Evolutionary conservation across 306 rosid species (phyloP), one percentile per base, ranked within the genome.

Genomic region (Sophora flavescens): DNA sequence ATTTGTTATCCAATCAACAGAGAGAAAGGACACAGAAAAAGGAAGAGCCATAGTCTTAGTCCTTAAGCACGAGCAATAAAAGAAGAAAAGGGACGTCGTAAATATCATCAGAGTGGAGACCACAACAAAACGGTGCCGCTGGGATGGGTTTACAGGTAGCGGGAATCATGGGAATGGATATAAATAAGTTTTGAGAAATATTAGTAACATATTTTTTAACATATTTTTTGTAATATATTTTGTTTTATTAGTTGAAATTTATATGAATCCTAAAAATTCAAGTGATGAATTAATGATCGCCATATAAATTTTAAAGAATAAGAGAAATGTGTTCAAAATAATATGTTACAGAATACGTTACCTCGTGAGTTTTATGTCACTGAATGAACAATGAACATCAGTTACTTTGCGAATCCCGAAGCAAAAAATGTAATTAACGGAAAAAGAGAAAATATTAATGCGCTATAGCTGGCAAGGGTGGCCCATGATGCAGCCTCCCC

Each of bases 401-500:
- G 15, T 28, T 35, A 13, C 68, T 67, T 63, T 22, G 15, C 78
- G 81, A 79, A 84, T 74, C 78, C 86, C 84, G 0, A 78, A 5
- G 52, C 52, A 3, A 18, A 76, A 9, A 12, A 9, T 6, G 6
- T n/a, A 9, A 51, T 14, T 6, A 9, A 8, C 11, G 14, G 30
- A 2, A 16, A n/a, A 39, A 58, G 39, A 51, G 45, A 10, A 4
- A 3, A 15, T 0, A 17, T 7, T 7, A 76, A 67, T 89, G 97
- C 91, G 80, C 26, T 79, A 64, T 80, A 86, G 93, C 97, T 91
- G 91, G 91, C 89, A 56, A 63, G 6, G 52, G 12, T 77, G 75
- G 52, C 38, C 76, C 72, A 35, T 78, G 81, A 87, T 76, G 86
- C 66, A 77, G 75, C 83, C n/a, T 6, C 17, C 17, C 33, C 47